Conservation (phyloP, 441 rosid species). For the Melianthus villosus region DNA sequence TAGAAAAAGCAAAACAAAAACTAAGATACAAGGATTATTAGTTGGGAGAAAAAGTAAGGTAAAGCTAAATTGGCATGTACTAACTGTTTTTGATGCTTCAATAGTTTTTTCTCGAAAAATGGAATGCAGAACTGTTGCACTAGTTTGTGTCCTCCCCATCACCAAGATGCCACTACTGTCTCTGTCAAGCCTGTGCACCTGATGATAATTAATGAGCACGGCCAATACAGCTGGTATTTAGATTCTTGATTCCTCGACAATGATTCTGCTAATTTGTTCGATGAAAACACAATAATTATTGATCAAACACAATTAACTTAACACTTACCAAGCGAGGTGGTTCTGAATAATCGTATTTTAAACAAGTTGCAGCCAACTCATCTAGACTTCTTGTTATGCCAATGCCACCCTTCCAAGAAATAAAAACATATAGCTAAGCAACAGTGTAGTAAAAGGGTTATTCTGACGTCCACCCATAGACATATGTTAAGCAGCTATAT, state of each 20-base stretch:
- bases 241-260: too few species aligned
- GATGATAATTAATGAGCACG: slow-evolving; percentile 2
- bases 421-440: slow-evolving; percentile 2
- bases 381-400: slow-evolving; percentile 70
- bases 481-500: too few species aligned
- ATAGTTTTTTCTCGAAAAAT: slow-evolving; percentile 76
- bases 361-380: slow-evolving; percentile 54
- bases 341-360: slow-evolving; percentile 43
- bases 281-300: too few species aligned
- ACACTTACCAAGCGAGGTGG: slow-evolving; percentile 83
- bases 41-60: slow-evolving; percentile 1
- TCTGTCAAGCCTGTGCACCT: slow-evolving; percentile 94
- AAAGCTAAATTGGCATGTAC: not conserved
- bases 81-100: slow-evolving; percentile 46
- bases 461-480: too few species aligned
- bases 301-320: too few species aligned
- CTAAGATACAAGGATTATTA: too few species aligned
- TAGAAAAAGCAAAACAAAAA: too few species aligned
- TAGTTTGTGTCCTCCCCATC: slow-evolving; percentile 74
- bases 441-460: too few species aligned
- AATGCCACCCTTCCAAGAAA: slow-evolving; percentile 88
- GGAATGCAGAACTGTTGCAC: slow-evolving; percentile 63
- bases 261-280: too few species aligned
- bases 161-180: slow-evolving; percentile 89
- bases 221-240: too few species aligned